A percentile compares a stretch with the other conserved stretches of the same genome.
These are phyloP conservation scores for Coemansia sp. DNA, from an alignment of 192 early-diverging fungal species.

Conservation along the genomic window DNA sequence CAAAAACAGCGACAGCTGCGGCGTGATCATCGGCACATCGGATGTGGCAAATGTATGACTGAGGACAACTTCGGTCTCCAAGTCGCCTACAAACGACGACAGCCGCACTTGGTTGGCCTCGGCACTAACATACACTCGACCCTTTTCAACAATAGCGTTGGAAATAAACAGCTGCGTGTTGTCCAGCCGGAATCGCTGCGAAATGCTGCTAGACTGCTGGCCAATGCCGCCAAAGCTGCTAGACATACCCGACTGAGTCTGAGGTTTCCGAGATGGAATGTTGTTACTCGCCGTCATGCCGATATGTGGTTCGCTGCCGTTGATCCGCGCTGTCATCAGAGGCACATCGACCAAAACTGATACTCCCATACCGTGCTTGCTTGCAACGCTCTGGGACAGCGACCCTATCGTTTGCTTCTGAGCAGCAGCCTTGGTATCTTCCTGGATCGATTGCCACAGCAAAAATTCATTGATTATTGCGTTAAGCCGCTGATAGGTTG, in stretches of 20 bases:
- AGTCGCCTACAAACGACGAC: conserved; percentile 34
- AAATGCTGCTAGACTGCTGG: conserved; percentile 3
- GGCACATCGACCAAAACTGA: conserved; percentile 51
- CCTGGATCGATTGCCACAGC: conserved; percentile 53
- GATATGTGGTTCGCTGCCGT: conserved; percentile 16
- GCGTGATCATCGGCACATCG: conserved; percentile 44
- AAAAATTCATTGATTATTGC: conserved; percentile 52
- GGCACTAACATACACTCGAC: conserved; percentile 42
- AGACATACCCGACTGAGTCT: neutral
- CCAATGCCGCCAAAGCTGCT: neutral
- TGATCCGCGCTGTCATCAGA: conserved; percentile 33
- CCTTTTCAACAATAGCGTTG: conserved; percentile 45
- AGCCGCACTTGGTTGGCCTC: conserved; percentile 52
- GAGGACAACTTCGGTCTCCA: conserved; percentile 36
- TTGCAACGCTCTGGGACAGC: neutral
- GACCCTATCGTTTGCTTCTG: neutral
- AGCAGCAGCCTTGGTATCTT: conserved; percentile 10
- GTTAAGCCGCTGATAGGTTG: conserved; percentile 45
- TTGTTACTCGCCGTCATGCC: neutral
- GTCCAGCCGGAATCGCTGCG: conserved; percentile 32
- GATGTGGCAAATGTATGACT: conserved; percentile 51
- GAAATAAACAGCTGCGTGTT: conserved; percentile 51
- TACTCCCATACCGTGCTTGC: conserved; percentile 10
- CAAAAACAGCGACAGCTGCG: conserved; percentile 52
- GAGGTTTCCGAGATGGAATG: conserved; percentile 3